Percentiles rank a stretch among this genome's conserved stretches.
phyloP scores from a whole-genome alignment of 768 basidiomycete species.

The Kwoniella dendrophila region DNA sequence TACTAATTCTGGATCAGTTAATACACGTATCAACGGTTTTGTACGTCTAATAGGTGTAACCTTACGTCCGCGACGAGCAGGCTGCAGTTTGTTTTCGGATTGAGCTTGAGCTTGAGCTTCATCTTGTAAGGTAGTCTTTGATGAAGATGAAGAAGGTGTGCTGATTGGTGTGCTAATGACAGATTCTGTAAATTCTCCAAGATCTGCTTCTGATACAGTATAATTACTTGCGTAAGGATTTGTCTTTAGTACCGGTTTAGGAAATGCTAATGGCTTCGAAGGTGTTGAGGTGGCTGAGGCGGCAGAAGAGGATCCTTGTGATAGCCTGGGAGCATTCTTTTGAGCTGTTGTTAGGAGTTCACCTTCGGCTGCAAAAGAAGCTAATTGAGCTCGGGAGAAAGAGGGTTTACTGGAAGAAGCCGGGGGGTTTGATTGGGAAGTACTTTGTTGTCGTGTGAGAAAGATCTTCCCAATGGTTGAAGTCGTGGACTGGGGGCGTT shows the following conservation, averaged over 20 bases:
- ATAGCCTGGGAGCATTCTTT: not conserved
- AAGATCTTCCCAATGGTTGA: not conserved
- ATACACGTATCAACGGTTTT: not conserved
- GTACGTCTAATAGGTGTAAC: not conserved
- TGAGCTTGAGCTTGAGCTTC: too few relatives aligned
- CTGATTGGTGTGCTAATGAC: not conserved
- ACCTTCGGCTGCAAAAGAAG: slow-evolving; percentile 17
- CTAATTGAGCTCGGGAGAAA: slow-evolving; percentile 5
- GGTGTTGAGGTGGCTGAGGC: not conserved
- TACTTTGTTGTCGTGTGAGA: slow-evolving; percentile 9
- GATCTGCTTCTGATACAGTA: slow-evolving; percentile 13
- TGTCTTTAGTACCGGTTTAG: slow-evolving; percentile 19
- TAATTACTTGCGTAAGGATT: slow-evolving; percentile 28
- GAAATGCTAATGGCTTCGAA: slow-evolving; percentile 1
- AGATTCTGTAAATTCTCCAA: slow-evolving; percentile 2
- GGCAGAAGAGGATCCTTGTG: not conserved
- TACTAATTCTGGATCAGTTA: not conserved
- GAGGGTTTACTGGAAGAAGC: not conserved
- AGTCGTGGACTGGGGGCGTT: not conserved
- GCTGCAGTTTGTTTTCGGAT: too few relatives aligned
- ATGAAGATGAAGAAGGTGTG: not conserved
- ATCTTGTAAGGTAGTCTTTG: too few relatives aligned
- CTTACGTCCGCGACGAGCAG: not conserved
- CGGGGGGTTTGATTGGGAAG: slow-evolving; percentile 3
- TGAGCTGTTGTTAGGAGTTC: slow-evolving; percentile 13